Evolutionary conservation across 225 moss, liverwort and hornwort species (phyloP).

Genomic region (Pseudisothecium myosuroides): DNA sequence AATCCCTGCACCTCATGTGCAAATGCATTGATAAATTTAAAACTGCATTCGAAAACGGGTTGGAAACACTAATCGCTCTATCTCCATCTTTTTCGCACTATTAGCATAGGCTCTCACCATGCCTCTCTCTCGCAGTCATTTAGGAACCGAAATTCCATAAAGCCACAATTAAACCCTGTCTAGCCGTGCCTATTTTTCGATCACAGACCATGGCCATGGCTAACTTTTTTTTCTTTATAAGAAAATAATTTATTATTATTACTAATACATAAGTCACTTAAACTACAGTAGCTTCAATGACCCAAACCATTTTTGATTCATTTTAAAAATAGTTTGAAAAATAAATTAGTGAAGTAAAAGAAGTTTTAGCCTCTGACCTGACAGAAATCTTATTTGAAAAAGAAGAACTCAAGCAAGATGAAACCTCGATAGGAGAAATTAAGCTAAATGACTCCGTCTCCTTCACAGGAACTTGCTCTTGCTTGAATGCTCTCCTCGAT

Average conservation of each 20-base stretch:
- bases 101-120: neutral
- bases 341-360: neutral
- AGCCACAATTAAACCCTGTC: neutral
- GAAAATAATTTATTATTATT: neutral
- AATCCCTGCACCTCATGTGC: slow-evolving; percentile 29
- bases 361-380: neutral
- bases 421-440: slow-evolving; percentile 63
- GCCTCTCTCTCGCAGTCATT: neutral
- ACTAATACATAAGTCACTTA: neutral
- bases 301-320: neutral
- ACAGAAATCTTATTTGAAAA: neutral
- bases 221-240: neutral
- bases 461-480: slow-evolving; percentile 32
- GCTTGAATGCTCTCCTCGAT: slow-evolving; percentile 45
- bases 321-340: neutral
- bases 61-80: too few species aligned
- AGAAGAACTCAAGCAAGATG: neutral
- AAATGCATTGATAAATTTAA: neutral
- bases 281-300: neutral
- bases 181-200: neutral
- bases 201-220: neutral
- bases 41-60: neutral
- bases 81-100: too few species aligned
- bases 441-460: slow-evolving; percentile 39
- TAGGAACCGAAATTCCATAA: neutral